Base-by-base conservation (phyloP, 306 rosid species). In the Styphnolobium japonicum region DNA sequence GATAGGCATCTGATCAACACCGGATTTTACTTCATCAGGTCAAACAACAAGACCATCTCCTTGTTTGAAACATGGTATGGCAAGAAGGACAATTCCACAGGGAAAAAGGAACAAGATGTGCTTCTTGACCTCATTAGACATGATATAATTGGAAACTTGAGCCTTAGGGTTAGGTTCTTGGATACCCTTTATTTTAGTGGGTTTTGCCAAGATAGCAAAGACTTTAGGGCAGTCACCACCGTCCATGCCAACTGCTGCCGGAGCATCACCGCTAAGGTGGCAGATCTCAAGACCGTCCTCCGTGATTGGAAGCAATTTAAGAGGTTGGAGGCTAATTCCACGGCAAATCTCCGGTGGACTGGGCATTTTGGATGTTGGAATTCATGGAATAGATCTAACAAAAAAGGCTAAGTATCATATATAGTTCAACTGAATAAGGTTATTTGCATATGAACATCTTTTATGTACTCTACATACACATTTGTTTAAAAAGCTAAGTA, bases 221-320 rank as follows among this genome's bases (percentile, higher is more conserved):
- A 92, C 72, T 77, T 92, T 11, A 34, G 78, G 73, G 83, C 5
- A 1, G 97, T 91, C n/a, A 27, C 68, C 25, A 94, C 89, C 0
- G 83, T 94, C 42, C 98, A 94, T 31, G 94, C 95, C 51, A 92
- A 92, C 14, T 94, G 98, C 19, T 94, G 98, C 10, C 85, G 89
- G 34, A 91, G 90, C 1, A 91, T 94, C 65, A 73, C 19, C 0
- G 95, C 97, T 0, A 94, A 94, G 78, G 77, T 86, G 3, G 27
- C 3, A 0, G 98, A 94, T 76, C 70, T 94, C 0, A 87, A 79
- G 27, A 77, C 72, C 0, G 75, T 75, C 0, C 87, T 91, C 1
- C 58, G 72, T 3, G 97, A 94, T 45, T 92, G 98, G 98, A 94
- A 92, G 88, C 63, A n/a, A 34, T 94, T 80, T 64, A 82, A 27